Evolutionary conservation across 2,329 filamentous ascomycete genomes (phyloP).

Genomic region (Aureobasidium sp.): DNA sequence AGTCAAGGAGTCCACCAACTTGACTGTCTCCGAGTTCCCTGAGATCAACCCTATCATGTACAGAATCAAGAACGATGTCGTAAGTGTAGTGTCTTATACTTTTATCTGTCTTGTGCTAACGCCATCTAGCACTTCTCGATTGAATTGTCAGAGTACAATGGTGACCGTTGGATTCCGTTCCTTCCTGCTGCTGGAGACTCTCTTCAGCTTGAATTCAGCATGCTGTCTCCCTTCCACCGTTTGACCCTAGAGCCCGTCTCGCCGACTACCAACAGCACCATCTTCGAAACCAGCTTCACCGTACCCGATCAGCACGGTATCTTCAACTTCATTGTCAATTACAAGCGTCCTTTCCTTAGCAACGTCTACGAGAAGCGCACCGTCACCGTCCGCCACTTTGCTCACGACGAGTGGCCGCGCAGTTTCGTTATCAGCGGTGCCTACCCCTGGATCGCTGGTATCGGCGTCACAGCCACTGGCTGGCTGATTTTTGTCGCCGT

Average conservation of each 20-base stretch:
- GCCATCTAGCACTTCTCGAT: slow-evolving; percentile 65
- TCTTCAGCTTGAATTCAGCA: slow-evolving; percentile 93
- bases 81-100: slow-evolving; percentile 43
- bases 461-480: slow-evolving; percentile 72
- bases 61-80: slow-evolving; percentile 92
- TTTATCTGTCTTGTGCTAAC: not conserved
- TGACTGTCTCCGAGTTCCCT: slow-evolving; percentile 18
- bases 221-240: slow-evolving; percentile 96
- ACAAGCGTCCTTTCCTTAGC: slow-evolving; percentile 88
- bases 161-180: slow-evolving; percentile 69
- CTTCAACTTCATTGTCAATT: slow-evolving; percentile 97
- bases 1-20: slow-evolving; percentile 24
- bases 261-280: slow-evolving; percentile 57
- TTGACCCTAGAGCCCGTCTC: slow-evolving; percentile 56
- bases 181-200: slow-evolving; percentile 59
- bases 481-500: slow-evolving; percentile 79
- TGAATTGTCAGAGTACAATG: slow-evolving; percentile 76
- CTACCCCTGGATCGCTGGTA: slow-evolving; percentile 90
- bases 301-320: slow-evolving; percentile 97
- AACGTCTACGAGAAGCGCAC: slow-evolving; percentile 89
- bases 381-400: slow-evolving; percentile 91
- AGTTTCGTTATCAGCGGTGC: slow-evolving; percentile 84
- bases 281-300: slow-evolving; percentile 68
- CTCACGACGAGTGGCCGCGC: slow-evolving; percentile 91
- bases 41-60: slow-evolving; percentile 77